phyloP scores from a whole-genome alignment of 192 early-diverging fungal species.

The Anaeromyces robustus region DNA sequence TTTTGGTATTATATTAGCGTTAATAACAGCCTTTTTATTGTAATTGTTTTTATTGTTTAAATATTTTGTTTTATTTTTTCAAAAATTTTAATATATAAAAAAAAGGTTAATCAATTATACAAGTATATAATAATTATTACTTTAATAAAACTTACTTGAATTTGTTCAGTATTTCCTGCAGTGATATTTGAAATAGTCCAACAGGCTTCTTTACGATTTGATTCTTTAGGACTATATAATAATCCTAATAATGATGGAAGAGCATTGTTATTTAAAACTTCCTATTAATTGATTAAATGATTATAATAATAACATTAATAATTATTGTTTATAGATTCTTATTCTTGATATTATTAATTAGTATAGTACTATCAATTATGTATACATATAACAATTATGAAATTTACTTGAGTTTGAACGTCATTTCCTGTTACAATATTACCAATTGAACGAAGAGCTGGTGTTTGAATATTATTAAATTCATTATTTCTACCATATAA shows the following conservation, averaged over 20 bases:
- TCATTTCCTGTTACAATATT: not conserved
- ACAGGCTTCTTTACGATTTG: slow-evolving; percentile 26
- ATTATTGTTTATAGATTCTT: too few species aligned
- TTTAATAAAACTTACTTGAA: slow-evolving; percentile 5
- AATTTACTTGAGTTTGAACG: not conserved
- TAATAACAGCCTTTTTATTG: slow-evolving; percentile 14
- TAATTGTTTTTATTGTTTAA: too few species aligned
- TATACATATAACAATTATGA: not conserved
- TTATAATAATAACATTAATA: too few species aligned
- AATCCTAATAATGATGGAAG: not conserved
- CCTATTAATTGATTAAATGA: not conserved
- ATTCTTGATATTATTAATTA: too few species aligned
- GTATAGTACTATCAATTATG: too few species aligned
- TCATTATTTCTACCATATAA: too few species aligned
- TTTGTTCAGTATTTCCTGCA: slow-evolving; percentile 21
- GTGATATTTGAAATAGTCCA: slow-evolving; percentile 39
- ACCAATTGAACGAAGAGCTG: not conserved
- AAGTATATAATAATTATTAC: too few species aligned
- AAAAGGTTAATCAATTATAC: too few species aligned
- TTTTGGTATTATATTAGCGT: slow-evolving; percentile 23
- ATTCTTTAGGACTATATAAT: not conserved
- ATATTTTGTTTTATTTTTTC: too few species aligned
- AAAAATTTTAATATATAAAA: too few species aligned
- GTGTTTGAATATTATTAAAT: not conserved
- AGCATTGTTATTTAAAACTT: not conserved